These are phyloP conservation scores for Speleostelium caveatum DNA, from an alignment of 78 protist genomes.

Conservation along the genomic window DNA sequence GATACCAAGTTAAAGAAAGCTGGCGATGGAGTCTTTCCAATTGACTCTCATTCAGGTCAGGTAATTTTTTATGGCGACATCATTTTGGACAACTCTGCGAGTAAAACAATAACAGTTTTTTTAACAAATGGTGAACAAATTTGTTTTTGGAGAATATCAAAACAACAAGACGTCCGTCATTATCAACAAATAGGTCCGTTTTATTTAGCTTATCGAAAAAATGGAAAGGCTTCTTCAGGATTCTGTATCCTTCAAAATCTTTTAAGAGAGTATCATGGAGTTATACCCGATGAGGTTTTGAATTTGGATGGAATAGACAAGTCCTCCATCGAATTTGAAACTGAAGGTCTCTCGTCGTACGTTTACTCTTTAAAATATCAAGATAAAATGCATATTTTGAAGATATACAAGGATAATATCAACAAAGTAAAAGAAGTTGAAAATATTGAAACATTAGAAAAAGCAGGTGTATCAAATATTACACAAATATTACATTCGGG, in stretches of 20 bases:
- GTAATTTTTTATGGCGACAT: background rate
- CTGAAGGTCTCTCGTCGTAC: background rate
- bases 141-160: background rate
- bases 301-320: background rate
- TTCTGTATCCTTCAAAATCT: background rate
- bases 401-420: background rate
- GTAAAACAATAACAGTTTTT: background rate
- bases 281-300: background rate
- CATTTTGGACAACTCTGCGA: background rate
- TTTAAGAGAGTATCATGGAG: background rate
- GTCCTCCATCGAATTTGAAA: background rate
- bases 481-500: background rate
- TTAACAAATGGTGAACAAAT: background rate
- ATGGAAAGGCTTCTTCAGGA: background rate
- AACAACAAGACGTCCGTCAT: background rate
- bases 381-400: background rate
- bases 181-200: background rate
- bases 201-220: background rate
- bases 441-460: no score
- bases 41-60: background rate
- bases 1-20: background rate
- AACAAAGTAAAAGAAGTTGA: background rate
- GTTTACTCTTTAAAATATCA: background rate
- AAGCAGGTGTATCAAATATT: background rate
- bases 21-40: background rate